Conservation (phyloP, 257 asterid species). For the Cordia subcordata region DNA sequence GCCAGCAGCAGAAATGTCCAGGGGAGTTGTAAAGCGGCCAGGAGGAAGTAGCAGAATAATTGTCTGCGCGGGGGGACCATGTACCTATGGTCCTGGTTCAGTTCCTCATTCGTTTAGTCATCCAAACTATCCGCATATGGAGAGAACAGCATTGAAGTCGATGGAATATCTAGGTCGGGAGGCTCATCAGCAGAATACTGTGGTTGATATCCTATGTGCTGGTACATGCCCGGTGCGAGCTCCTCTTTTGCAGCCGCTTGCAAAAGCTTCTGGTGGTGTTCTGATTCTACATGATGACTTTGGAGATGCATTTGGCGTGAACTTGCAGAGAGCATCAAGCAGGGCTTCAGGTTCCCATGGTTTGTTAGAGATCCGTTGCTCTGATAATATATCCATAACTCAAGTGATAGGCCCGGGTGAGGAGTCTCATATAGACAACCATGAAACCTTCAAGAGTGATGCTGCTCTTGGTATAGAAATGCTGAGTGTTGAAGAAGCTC, state of each 20-base stretch:
- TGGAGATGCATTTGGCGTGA: slow-evolving; percentile 98
- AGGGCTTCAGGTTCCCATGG: slow-evolving; percentile 95
- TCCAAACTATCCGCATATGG: slow-evolving; percentile 80
- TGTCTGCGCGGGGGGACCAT: slow-evolving; percentile 91
- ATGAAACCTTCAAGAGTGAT: slow-evolving; percentile 60
- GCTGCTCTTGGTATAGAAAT: slow-evolving; percentile 60
- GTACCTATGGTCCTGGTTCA: slow-evolving; percentile 89
- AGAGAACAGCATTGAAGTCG: slow-evolving; percentile 72
- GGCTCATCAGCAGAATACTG: slow-evolving; percentile 62
- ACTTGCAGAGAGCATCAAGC: slow-evolving; percentile 86
- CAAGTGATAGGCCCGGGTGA: slow-evolving; percentile 97
- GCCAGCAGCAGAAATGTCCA: slow-evolving; percentile 84
- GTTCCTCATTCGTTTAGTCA: slow-evolving; percentile 77
- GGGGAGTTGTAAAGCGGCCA: slow-evolving; percentile 74
- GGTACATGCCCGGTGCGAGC: slow-evolving; percentile 93
- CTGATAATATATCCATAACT: slow-evolving; percentile 72
- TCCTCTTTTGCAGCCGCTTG: slow-evolving; percentile 77
- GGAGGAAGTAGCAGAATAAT: slow-evolving; percentile 91
- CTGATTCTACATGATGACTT: slow-evolving; percentile 86
- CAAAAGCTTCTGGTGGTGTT: slow-evolving; percentile 87
- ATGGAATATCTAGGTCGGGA: slow-evolving; percentile 79
- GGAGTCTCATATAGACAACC: slow-evolving; percentile 70
- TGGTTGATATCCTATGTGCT: slow-evolving; percentile 82
- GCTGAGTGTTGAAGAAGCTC: slow-evolving; percentile 90
- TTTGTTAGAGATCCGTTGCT: slow-evolving; percentile 80